A percentile compares a stretch with the other conserved stretches of the same genome.
Conservation (phyloP, 176 grass and related monocot genomes). For the Zea mays region DNA sequence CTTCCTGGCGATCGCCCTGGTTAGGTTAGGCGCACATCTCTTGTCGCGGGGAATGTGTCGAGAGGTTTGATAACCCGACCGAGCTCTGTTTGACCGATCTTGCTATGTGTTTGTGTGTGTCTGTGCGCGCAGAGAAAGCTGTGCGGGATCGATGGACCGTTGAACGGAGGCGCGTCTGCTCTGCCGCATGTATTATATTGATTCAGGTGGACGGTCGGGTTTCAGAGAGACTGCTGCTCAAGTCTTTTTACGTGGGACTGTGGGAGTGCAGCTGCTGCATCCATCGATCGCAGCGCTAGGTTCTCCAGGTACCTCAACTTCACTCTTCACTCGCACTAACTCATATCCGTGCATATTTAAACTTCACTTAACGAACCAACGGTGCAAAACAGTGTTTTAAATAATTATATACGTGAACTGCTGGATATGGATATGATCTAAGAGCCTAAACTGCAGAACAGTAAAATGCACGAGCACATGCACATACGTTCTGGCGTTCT, state of each 20-base stretch:
- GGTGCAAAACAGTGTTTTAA: too few relatives aligned
- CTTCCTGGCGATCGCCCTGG: background rate
- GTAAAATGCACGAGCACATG: background rate
- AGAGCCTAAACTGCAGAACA: background rate
- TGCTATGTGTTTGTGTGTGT: background rate
- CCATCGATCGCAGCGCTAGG: background rate
- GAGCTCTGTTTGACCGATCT: background rate
- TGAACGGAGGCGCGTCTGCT: background rate
- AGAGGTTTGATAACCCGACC: slow-evolving; percentile 7
- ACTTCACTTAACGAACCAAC: too few relatives aligned
- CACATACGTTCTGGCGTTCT: background rate
- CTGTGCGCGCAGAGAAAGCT: background rate
- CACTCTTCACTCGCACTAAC: background rate
- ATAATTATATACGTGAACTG: too few relatives aligned
- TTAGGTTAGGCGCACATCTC: slow-evolving; percentile 5
- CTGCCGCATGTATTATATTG: background rate
- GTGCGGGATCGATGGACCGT: background rate
- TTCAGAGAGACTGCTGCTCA: slow-evolving; percentile 37
- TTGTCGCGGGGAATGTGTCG: slow-evolving; percentile 15
- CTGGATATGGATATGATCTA: too few relatives aligned
- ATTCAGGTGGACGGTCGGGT: slow-evolving; percentile 37
- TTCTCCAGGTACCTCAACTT: slow-evolving; percentile 36
- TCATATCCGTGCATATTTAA: too few relatives aligned
- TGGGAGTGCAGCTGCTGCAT: slow-evolving; percentile 32
- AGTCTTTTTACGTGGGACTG: slow-evolving; percentile 18